Conservation (phyloP, 1,139 yeast species). For the Torulaspora pretoriensis region DNA sequence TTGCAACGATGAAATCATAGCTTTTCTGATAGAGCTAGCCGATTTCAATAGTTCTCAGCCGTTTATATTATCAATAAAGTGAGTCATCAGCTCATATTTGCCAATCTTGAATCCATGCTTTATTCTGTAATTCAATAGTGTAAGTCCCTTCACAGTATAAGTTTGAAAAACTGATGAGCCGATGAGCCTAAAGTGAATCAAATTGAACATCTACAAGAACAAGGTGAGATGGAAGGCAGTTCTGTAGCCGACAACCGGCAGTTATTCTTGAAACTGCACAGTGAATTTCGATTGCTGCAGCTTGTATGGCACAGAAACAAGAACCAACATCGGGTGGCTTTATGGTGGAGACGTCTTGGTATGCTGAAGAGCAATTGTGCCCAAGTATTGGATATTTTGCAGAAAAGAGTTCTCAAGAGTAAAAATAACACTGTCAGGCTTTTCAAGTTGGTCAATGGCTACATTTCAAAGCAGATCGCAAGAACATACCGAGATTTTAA, state of each 20-base stretch:
- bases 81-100: too few species aligned
- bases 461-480: constrained; percentile 17
- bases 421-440: constrained; percentile 17
- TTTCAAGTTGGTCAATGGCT: constrained; percentile 18
- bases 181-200: not conserved
- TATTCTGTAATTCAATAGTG: too few species aligned
- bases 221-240: not conserved
- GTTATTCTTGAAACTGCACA: constrained; percentile 28
- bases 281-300: constrained; percentile 57
- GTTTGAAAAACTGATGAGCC: constrained; percentile 1
- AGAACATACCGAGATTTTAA: constrained; percentile 54
- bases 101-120: too few species aligned
- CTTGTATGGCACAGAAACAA: constrained; percentile 64
- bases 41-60: too few species aligned
- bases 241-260: constrained; percentile 3
- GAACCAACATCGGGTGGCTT: constrained; percentile 70
- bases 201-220: not conserved
- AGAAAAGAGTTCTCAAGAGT: constrained; percentile 14
- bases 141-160: not conserved
- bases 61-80: too few species aligned
- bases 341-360: constrained; percentile 72
- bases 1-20: too few species aligned
- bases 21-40: too few species aligned
- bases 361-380: constrained; percentile 58
- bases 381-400: constrained; percentile 38